A percentile compares a stretch with the other conserved stretches of the same genome.
phyloP scores from a whole-genome alignment of 1,139 yeast genomes.

The Geotrichum macrosporum region DNA sequence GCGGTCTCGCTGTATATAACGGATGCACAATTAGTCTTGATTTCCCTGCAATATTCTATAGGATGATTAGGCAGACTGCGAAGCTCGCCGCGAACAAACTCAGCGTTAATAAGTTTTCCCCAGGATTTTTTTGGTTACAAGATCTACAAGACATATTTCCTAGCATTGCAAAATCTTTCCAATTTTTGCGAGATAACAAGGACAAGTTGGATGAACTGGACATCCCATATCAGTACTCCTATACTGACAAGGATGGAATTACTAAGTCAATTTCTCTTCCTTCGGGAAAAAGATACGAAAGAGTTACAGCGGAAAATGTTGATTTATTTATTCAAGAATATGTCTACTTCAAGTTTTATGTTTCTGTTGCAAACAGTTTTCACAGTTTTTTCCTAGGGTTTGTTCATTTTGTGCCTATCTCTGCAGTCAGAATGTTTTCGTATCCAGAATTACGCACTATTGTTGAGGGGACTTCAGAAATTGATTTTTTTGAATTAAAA shows the following conservation, averaged over 20 bases:
- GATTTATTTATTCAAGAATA: constrained; percentile 24
- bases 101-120: neutral
- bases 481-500: constrained; percentile 24
- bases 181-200: constrained; percentile 5
- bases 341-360: constrained; percentile 18
- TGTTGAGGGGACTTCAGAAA: constrained; percentile 27
- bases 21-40: constrained; percentile 31
- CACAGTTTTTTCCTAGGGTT: constrained; percentile 25
- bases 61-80: constrained; percentile 18
- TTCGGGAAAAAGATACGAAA: neutral
- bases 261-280: neutral
- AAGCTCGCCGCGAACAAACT: neutral
- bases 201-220: constrained; percentile 22
- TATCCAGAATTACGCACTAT: constrained; percentile 24
- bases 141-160: constrained; percentile 20
- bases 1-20: constrained; percentile 33
- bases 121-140: constrained; percentile 2
- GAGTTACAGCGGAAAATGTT: constrained; percentile 25
- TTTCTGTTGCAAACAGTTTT: constrained; percentile 19
- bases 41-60: constrained; percentile 29
- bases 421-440: constrained; percentile 21
- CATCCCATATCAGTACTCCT: neutral
- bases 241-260: neutral
- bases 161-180: constrained; percentile 6
- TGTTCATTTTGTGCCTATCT: constrained; percentile 21